Evolutionary conservation across 805 yeast species (phyloP).

Genomic region (Nakazawaea wickerhamii): DNA sequence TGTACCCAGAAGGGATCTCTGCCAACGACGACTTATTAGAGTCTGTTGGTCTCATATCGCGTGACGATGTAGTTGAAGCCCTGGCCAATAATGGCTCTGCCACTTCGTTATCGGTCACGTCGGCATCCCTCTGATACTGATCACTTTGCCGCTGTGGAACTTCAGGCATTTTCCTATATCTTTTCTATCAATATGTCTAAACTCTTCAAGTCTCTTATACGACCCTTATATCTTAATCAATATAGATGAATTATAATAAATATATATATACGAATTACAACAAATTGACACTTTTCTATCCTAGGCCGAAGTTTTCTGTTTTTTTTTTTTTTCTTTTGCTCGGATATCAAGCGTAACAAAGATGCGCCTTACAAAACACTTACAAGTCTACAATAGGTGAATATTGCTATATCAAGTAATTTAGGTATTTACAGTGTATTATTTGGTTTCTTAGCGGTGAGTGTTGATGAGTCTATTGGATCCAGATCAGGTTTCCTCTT

Average conservation of each 20-base stretch:
- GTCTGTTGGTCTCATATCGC: not conserved
- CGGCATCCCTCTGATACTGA: constrained; percentile 1
- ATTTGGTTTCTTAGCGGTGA: not conserved
- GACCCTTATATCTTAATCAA: no score
- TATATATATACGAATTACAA: no score
- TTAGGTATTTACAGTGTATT: no score
- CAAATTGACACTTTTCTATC: no score
- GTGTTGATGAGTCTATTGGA: no score
- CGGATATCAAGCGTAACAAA: not conserved
- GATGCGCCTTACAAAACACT: no score
- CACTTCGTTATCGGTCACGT: constrained; percentile 1
- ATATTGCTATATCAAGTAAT: no score
- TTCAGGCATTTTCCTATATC: not conserved
- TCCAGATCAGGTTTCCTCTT: not conserved
- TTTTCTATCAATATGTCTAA: no score
- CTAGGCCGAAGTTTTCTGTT: no score
- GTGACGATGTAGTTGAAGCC: not conserved
- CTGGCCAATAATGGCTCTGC: not conserved
- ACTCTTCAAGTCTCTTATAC: no score
- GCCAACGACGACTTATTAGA: not conserved
- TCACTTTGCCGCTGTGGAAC: not conserved
- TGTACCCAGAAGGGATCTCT: not conserved
- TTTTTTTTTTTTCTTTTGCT: not conserved
- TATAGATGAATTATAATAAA: no score
- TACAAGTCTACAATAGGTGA: no score